These are phyloP conservation scores for Monocercomonoides exilis DNA, from an alignment of 78 protist genomes.

Conservation along the genomic window DNA sequence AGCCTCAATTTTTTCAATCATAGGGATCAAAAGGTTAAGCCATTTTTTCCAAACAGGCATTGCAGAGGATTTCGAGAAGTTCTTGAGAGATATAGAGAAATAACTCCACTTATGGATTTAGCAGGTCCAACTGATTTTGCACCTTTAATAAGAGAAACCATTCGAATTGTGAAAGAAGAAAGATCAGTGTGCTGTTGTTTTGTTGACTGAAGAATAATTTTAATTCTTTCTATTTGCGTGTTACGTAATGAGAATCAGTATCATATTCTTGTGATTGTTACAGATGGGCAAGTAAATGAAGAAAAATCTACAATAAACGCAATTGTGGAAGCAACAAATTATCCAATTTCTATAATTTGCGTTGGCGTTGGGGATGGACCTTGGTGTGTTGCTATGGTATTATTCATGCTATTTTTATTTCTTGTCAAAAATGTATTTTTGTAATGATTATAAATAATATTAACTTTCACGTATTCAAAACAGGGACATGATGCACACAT, in stretches of 20 bases:
- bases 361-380: conserved; percentile 13
- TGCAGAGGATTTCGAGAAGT: neutral
- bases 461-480: neutral
- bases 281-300: neutral
- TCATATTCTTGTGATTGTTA: conserved; percentile 9
- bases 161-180: neutral
- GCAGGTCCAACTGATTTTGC: conserved; percentile 1
- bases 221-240: no score
- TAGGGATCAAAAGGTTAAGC: neutral
- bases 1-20: neutral
- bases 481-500: neutral
- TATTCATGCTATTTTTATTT: neutral
- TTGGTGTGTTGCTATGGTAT: neutral
- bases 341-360: neutral
- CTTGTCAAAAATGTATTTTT: neutral
- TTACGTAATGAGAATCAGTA: no score
- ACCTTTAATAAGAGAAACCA: neutral
- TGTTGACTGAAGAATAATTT: no score
- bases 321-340: neutral
- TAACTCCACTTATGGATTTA: neutral
- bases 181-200: neutral
- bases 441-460: neutral
- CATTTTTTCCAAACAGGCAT: neutral
- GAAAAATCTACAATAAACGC: neutral
- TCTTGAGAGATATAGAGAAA: neutral